Percentiles rank a stretch among this genome's conserved stretches.
phyloP scores from a whole-genome alignment of 371 early-diverging fungal genomes.

The Saksenaea oblongispora region DNA sequence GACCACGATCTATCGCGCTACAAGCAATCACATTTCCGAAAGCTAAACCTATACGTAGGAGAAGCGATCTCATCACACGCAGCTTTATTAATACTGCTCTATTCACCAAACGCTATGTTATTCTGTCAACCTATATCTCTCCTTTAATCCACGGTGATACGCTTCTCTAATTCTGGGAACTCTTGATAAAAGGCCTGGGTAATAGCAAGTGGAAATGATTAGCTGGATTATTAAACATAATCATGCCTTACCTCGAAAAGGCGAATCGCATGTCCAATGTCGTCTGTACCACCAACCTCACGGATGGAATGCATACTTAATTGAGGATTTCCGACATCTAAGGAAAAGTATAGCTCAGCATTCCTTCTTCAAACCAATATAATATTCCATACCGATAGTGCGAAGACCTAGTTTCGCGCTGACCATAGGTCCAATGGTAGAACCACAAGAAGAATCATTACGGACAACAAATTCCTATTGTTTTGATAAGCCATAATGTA shows the following conservation, averaged over 20 bases:
- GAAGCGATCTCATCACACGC: not conserved
- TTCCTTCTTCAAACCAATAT: not conserved
- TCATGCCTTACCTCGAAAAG: slow-evolving; percentile 66
- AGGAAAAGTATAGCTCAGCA: not conserved
- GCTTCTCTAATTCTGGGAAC: slow-evolving; percentile 23
- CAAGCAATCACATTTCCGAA: not conserved
- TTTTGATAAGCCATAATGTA: not conserved
- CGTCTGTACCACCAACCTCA: slow-evolving; percentile 91
- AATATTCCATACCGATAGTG: slow-evolving; percentile 72
- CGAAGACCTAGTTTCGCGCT: slow-evolving; percentile 93
- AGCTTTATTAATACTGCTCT: not conserved
- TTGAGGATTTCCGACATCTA: slow-evolving; percentile 95
- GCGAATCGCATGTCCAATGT: slow-evolving; percentile 81
- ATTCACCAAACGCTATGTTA: not conserved
- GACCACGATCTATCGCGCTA: no score
- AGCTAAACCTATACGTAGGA: not conserved
- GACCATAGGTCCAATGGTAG: slow-evolving; percentile 96
- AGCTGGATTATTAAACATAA: not conserved
- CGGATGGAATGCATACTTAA: slow-evolving; percentile 96
- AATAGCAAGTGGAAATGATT: not conserved
- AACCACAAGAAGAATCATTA: slow-evolving; percentile 93
- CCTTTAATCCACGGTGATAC: slow-evolving; percentile 22
- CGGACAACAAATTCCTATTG: slow-evolving; percentile 87
- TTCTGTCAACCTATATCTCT: not conserved
- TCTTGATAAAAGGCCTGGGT: slow-evolving; percentile 26